Percentiles rank a stretch among this genome's conserved stretches.
Evolutionary conservation across 805 yeast genomes (phyloP).

Genomic region (Candida nanaspora): DNA sequence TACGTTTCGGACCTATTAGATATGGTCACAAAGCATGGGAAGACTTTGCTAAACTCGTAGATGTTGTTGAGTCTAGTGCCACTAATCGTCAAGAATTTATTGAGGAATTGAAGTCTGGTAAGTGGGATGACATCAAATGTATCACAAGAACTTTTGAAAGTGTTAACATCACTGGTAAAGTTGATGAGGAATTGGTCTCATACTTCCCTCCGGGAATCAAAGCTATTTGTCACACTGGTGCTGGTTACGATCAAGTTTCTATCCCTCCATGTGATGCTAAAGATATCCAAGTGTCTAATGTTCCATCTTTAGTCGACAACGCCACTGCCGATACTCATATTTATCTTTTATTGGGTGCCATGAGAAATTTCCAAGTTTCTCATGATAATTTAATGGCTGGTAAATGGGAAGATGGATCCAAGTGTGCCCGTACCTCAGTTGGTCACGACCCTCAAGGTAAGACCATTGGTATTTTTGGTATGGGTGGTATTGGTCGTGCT

Average conservation of each 20-base stretch:
- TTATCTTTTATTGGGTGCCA: slow-evolving; percentile 41
- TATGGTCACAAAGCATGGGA: slow-evolving; percentile 66
- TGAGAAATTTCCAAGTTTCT: slow-evolving; percentile 57
- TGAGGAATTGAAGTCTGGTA: slow-evolving; percentile 27
- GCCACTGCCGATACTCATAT: slow-evolving; percentile 55
- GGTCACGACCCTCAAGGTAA: slow-evolving; percentile 76
- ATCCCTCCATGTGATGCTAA: slow-evolving; percentile 31
- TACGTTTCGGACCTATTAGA: slow-evolving; percentile 55
- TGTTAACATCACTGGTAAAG: slow-evolving; percentile 30
- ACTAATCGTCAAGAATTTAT: slow-evolving; percentile 34
- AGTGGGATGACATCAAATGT: slow-evolving; percentile 27
- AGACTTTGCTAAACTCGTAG: slow-evolving; percentile 37
- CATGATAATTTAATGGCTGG: slow-evolving; percentile 47
- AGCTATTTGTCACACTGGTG: slow-evolving; percentile 43
- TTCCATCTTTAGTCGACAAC: slow-evolving; percentile 44
- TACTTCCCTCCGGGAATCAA: slow-evolving; percentile 30
- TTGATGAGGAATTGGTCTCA: slow-evolving; percentile 36
- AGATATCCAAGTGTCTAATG: slow-evolving; percentile 43
- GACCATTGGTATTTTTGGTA: slow-evolving; percentile 72
- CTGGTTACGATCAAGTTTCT: slow-evolving; percentile 52
- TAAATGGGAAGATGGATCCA: slow-evolving; percentile 43
- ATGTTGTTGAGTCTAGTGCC: slow-evolving; percentile 39
- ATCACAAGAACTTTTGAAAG: slow-evolving; percentile 37
- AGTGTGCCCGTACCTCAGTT: slow-evolving; percentile 47
- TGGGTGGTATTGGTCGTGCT: slow-evolving; percentile 88